Evolutionary conservation across 1,284 basidiomycete genomes (phyloP).

Genomic region (Ganoderma multipileum): DNA sequence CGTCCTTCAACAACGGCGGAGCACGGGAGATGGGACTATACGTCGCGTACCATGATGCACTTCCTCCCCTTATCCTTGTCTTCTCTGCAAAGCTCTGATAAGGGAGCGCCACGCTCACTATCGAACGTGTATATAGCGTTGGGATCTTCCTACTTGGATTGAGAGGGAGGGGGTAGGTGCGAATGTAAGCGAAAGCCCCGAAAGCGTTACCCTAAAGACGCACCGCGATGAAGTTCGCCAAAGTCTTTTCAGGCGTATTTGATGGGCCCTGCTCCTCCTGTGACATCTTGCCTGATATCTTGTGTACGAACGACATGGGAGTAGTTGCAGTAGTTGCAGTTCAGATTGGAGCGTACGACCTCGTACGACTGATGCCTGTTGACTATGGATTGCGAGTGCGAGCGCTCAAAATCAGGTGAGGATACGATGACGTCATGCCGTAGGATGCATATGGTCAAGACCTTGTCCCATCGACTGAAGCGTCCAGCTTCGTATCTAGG

Average conservation of each 20-base stretch:
- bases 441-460: background rate
- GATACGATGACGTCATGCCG: conserved; percentile 28
- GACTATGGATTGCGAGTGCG: too few relatives aligned
- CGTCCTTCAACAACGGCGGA: background rate
- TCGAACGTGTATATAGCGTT: conserved; percentile 64
- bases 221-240: conserved; percentile 43
- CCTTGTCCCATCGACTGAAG: background rate
- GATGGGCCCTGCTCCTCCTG: conserved; percentile 21
- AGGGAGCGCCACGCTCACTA: conserved; percentile 60
- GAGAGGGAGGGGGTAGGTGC: background rate
- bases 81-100: conserved; percentile 71
- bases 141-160: conserved; percentile 51
- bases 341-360: background rate
- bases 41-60: conserved; percentile 65
- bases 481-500: background rate
- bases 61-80: conserved; percentile 52
- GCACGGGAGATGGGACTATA: conserved; percentile 4
- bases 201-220: conserved; percentile 12
- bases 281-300: conserved; percentile 36
- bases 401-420: conserved; percentile 10
- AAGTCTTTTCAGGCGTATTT: conserved; percentile 33
- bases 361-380: conserved; percentile 3
- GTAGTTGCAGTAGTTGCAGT: conserved; percentile 3
- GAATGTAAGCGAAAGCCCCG: background rate
- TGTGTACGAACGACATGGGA: conserved; percentile 37